Conservation (phyloP, 2,329 filamentous ascomycete species). For the Alternaria incomplexa region DNA sequence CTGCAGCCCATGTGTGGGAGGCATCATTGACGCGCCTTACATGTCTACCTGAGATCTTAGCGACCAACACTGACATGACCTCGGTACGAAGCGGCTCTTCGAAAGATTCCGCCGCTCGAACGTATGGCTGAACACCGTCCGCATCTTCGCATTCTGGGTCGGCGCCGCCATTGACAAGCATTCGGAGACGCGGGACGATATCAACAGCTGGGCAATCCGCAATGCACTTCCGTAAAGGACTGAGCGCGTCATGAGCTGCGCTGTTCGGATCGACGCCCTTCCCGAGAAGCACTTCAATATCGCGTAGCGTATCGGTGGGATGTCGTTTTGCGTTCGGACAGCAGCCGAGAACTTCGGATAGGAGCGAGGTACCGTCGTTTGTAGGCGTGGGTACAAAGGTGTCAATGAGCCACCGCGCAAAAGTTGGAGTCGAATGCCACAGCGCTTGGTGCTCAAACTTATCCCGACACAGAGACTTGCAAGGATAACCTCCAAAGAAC, state of each 20-base stretch:
- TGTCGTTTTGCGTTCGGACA: slow-evolving; percentile 42
- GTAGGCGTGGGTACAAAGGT: slow-evolving; percentile 12
- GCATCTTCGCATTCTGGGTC: slow-evolving; percentile 33
- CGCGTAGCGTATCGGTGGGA: slow-evolving; percentile 36
- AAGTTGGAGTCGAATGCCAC: slow-evolving; percentile 40
- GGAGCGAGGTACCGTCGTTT: slow-evolving; percentile 25
- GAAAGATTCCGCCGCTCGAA: slow-evolving; percentile 35
- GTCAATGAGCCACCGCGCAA: slow-evolving; percentile 34
- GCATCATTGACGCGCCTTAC: slow-evolving; percentile 12
- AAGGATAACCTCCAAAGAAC: slow-evolving; percentile 31
- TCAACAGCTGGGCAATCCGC: slow-evolving; percentile 36
- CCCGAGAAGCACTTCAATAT: slow-evolving; percentile 36
- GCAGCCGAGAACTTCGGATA: slow-evolving; percentile 38
- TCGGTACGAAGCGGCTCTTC: slow-evolving; percentile 33
- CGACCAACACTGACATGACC: slow-evolving; percentile 33
- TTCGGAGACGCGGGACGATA: slow-evolving; percentile 28
- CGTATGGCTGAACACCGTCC: slow-evolving; percentile 29
- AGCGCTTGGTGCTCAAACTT: slow-evolving; percentile 42
- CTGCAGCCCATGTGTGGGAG: slow-evolving; percentile 22
- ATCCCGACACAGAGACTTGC: slow-evolving; percentile 18
- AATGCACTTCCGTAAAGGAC: slow-evolving; percentile 36
- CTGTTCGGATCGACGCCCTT: slow-evolving; percentile 38
- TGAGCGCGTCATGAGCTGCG: slow-evolving; percentile 18
- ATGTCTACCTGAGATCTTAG: slow-evolving; percentile 28
- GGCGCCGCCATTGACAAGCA: slow-evolving; percentile 39